Conservation (phyloP, 257 asterid species). For the Gynochthodes officinalis region DNA sequence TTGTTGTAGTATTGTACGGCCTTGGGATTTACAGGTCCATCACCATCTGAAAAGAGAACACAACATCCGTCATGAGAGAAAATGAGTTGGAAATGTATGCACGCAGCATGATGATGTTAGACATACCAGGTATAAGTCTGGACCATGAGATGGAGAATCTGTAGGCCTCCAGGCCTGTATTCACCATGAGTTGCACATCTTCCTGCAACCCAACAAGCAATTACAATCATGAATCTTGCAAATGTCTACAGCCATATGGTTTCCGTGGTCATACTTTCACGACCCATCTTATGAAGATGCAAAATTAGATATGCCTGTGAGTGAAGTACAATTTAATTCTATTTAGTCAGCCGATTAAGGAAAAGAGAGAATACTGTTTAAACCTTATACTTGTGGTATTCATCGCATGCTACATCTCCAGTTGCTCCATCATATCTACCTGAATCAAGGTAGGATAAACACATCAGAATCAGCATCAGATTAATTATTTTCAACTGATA, state of each 20-base stretch:
- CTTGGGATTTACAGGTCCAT: constrained; percentile 10
- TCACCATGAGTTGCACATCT: constrained; percentile 12
- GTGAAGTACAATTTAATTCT: no score
- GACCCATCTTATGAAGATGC: no score
- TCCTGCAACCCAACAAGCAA: background rate
- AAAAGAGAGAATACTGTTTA: background rate
- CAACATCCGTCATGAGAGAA: background rate
- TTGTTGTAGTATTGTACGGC: constrained; percentile 10
- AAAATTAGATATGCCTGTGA: no score
- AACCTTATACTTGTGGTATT: constrained; percentile 16
- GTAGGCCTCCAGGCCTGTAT: constrained; percentile 12
- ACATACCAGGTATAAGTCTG: constrained; percentile 10
- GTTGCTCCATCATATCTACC: constrained; percentile 14
- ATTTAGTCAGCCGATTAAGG: no score
- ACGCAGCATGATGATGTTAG: background rate
- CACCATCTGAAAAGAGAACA: constrained; percentile 5
- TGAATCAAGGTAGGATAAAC: background rate
- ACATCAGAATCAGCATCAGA: background rate
- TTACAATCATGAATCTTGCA: background rate
- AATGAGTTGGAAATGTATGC: background rate
- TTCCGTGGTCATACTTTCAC: no score
- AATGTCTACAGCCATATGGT: background rate
- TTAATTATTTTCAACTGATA: background rate
- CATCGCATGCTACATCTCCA: constrained; percentile 17
- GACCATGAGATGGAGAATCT: constrained; percentile 11